Evolutionary conservation across 2,329 filamentous ascomycete genomes (phyloP), one percentile per base, ranked within the genome.

Genomic region (Calonectria crousiana): DNA sequence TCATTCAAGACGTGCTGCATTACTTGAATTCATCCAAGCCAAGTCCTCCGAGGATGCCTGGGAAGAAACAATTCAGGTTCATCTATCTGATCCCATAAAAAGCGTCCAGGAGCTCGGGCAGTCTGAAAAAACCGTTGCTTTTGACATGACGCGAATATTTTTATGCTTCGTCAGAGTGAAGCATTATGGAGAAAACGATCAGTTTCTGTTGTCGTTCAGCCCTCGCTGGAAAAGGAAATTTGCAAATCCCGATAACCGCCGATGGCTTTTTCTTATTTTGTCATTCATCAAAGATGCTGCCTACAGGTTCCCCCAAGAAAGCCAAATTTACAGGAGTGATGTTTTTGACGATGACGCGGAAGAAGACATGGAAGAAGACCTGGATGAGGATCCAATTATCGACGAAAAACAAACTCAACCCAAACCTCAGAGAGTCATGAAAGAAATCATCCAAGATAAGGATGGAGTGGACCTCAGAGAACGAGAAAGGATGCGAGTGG

Each of bases 381-480:
- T 62, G n/a, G 56, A 62, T n/a, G 77, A 78, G 3, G 79, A 77
- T 26, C 51, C 72, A 0, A 64, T 74, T 9, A 78, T 72, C 18
- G 78, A 76, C 9, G 68, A 66, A 16, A 64, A 66, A 38, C 49
- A 30, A 11, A 76, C 74, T 4, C 72, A 73, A 10, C 53, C 71
- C 8, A 78, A 75, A 47, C 36, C 71, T 23, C 80, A 81, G 28
- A 84, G 75, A 36, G 69, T 67, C 13, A 66, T 26, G 1, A 84
- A 79, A 62, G 83, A 85, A 69, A 84, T 86, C 36, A 75, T 86
- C 2, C 83, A 82, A 20, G 79, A 86, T 71, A 84, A 81, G 47
- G 81, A 79, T 20, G 84, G 89, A 0, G 86, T 89, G 52, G 85
- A 89, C 51, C 85, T 91, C 38, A 90, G 93, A 77, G 86, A 90